A percentile compares a stretch with the other conserved stretches of the same genome.
Conservation (phyloP, 2,329 filamentous ascomycete genomes). For the Arachnopeziza araneosa region DNA sequence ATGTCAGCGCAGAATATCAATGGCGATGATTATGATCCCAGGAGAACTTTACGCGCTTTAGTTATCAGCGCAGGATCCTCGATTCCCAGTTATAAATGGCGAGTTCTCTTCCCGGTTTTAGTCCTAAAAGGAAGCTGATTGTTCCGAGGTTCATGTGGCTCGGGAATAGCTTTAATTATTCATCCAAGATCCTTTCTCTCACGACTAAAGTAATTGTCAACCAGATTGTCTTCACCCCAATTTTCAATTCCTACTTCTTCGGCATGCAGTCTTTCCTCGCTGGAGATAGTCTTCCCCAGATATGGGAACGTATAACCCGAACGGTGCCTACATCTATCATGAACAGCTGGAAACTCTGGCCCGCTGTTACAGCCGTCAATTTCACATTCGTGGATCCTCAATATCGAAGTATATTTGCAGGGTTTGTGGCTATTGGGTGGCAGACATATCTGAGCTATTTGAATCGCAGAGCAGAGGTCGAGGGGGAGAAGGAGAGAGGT, state of each 20-base stretch:
- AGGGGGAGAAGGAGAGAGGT: conserved; percentile 30
- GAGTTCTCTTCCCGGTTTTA: conserved; percentile 24
- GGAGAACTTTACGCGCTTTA: conserved; percentile 65
- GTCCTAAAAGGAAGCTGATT: background rate
- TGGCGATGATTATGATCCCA: conserved; percentile 58
- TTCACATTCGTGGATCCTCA: conserved; percentile 79
- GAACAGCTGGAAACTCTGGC: conserved; percentile 86
- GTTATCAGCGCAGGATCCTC: conserved; percentile 66
- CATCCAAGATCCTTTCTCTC: conserved; percentile 65
- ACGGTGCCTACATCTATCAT: conserved; percentile 72
- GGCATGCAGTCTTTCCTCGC: conserved; percentile 69
- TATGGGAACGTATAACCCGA: conserved; percentile 63
- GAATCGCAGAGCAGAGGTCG: conserved; percentile 65
- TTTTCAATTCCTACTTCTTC: conserved; percentile 83
- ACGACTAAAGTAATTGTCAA: conserved; percentile 73
- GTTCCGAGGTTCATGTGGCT: conserved; percentile 68
- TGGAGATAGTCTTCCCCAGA: conserved; percentile 58
- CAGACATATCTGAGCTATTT: conserved; percentile 84
- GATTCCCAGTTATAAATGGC: conserved; percentile 82
- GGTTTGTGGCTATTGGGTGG: conserved; percentile 79
- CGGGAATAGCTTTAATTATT: conserved; percentile 76
- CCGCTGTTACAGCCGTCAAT: conserved; percentile 76
- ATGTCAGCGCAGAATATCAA: conserved; percentile 67
- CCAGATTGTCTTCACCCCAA: conserved; percentile 73
- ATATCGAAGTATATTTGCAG: conserved; percentile 75